A percentile compares a stretch with the other conserved stretches of the same genome.
phyloP scores from a whole-genome alignment of 176 grass and related monocot species.

The Carex scoparia region DNA sequence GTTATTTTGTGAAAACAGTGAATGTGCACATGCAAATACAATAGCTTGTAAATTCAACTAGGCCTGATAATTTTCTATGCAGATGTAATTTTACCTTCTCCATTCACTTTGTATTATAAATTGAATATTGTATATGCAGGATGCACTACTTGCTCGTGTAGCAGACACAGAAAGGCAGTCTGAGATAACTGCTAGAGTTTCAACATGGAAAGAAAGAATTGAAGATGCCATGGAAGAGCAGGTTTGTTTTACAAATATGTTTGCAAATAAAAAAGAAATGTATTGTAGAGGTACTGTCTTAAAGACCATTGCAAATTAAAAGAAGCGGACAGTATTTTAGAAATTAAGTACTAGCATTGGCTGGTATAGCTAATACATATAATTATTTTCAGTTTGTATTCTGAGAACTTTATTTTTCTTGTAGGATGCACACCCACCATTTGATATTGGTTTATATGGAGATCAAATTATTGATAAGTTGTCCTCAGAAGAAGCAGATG shows the following conservation, averaged over 20 bases:
- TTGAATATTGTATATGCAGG: constrained; percentile 26
- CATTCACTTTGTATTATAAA: constrained; percentile 1
- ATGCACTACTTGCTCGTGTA: constrained; percentile 70
- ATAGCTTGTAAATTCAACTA: neutral
- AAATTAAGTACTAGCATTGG: neutral
- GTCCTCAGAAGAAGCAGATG: constrained; percentile 40
- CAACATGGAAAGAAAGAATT: constrained; percentile 89
- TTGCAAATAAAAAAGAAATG: neutral
- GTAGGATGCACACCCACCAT: constrained; percentile 79
- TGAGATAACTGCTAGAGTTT: constrained; percentile 84
- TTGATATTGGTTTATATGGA: constrained; percentile 91
- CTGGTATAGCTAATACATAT: neutral
- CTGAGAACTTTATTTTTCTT: neutral
- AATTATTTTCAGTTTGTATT: neutral
- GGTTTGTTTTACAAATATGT: constrained; percentile 34
- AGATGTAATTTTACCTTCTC: neutral
- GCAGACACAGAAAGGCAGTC: constrained; percentile 78
- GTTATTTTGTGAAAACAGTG: neutral
- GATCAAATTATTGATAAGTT: constrained; percentile 64
- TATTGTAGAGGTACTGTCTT: neutral
- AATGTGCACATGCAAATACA: neutral
- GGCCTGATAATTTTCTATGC: neutral
- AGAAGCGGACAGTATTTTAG: too few species aligned
- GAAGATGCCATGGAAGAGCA: constrained; percentile 84
- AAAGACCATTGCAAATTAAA: neutral